Conservation (phyloP, 108 stramenopile species). For the Pseudonitzschia pungens region DNA sequence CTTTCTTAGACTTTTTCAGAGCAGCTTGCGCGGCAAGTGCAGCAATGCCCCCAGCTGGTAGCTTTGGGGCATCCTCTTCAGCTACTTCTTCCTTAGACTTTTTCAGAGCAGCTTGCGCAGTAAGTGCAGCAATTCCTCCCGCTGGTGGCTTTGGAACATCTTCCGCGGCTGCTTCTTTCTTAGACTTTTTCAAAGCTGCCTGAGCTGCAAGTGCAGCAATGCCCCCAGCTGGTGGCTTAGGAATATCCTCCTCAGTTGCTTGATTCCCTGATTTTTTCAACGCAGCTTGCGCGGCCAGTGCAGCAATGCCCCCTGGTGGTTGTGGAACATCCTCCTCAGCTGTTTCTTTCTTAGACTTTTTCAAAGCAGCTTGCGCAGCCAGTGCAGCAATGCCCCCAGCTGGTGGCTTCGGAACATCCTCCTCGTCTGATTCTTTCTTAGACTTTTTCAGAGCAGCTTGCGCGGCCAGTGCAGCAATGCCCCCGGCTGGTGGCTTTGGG, state of each 20-base stretch:
- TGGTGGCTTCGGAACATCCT: neutral
- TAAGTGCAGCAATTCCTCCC: slow-evolving; percentile 30
- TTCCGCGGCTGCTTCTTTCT: neutral
- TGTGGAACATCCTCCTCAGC: neutral
- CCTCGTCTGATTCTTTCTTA: neutral
- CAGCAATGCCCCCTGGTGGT: slow-evolving; percentile 26
- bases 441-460: slow-evolving; percentile 23
- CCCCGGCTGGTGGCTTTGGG: neutral
- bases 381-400: slow-evolving; percentile 20
- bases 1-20: slow-evolving; percentile 7
- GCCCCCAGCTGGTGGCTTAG: slow-evolving; percentile 14
- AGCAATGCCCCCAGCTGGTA: slow-evolving; percentile 26
- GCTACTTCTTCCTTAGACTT: neutral
- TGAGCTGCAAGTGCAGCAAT: slow-evolving; percentile 40
- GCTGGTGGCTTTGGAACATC: neutral
- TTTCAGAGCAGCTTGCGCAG: slow-evolving; percentile 4
- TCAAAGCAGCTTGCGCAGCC: slow-evolving; percentile 22
- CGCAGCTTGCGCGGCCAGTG: slow-evolving; percentile 27
- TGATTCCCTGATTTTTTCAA: slow-evolving; percentile 14
- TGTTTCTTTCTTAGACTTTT: slow-evolving; percentile 4
- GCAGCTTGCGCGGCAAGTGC: slow-evolving; percentile 27
- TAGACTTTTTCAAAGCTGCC: slow-evolving; percentile 12
- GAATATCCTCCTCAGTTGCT: neutral
- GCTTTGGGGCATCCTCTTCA: neutral
- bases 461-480: slow-evolving; percentile 32